phyloP scores from a whole-genome alignment of 306 rosid species.

The Mimosa bimucronata region DNA sequence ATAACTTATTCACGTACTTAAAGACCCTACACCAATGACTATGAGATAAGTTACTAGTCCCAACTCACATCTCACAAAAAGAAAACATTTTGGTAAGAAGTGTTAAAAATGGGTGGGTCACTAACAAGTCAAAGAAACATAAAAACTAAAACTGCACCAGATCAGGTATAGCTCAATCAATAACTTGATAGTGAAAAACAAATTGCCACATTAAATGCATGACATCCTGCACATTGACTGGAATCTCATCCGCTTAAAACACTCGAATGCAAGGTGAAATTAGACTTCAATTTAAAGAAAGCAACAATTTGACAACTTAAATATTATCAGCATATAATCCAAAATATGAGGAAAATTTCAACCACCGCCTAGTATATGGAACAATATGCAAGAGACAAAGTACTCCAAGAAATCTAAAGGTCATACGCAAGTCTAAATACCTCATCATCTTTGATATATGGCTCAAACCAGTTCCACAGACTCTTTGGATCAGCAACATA shows the following conservation, averaged over 20 bases:
- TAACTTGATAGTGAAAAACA: neutral
- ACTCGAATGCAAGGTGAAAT: neutral
- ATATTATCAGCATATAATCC: constrained; percentile 8
- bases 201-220: neutral
- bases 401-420: constrained; percentile 7
- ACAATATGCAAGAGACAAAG: neutral
- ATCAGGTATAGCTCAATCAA: neutral
- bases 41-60: neutral
- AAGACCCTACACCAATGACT: constrained; percentile 4
- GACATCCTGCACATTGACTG: neutral
- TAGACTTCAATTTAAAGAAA: constrained; percentile 2
- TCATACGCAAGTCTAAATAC: constrained; percentile 48
- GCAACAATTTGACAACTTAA: neutral
- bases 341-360: neutral
- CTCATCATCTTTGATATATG: constrained; percentile 87
- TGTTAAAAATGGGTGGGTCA: neutral
- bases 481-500: constrained; percentile 93
- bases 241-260: neutral
- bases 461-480: constrained; percentile 94
- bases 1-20: constrained; percentile 12
- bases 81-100: too few species aligned
- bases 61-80: constrained; percentile 12
- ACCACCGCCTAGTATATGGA: neutral
- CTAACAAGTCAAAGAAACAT: neutral
- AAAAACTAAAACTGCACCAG: neutral